Evolutionary conservation across 768 basidiomycete species (phyloP), one percentile per base, ranked within the genome.

Genomic region (Lactarius pseudohatsudake): DNA sequence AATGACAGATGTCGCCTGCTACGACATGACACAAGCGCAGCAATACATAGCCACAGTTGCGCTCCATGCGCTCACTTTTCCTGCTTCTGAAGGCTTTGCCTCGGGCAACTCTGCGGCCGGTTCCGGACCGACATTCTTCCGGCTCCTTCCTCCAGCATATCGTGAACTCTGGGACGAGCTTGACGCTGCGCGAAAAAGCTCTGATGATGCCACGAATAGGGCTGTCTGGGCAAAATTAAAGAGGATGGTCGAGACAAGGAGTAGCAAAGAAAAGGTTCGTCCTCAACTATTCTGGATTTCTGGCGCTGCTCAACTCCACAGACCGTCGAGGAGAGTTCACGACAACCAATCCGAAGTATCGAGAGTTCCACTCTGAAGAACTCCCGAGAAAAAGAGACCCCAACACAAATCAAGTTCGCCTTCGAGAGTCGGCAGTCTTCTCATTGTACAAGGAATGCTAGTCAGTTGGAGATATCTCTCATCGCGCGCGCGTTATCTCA

Each of bases 121-220:
- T 56, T 79, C 81, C 34, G 82, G 76, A 54, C 80, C 79, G 56
- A 88, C 91, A 0, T 91, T 88, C 70, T 91, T 92, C 76, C 82
- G 92, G 70, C 75, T 86, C 10, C 80, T 98, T n/a, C 94, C 96
- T 10, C 81, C 88, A 2, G 82, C 85, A 20, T 96, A 89, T 76
- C 84, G 94, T 68, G 91, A 94, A 75, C 79, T 99, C 20, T 99
- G 96, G 96, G 90, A 92, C 62, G 92, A 96, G 75, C 78, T 98
- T 18, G 94, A 95, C 72, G 74, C 70, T 4, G 77, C 79, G 32
- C 82, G 91, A 71, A 91, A 88, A 71, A 66, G 72, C 7, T 79
- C 79, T 38, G 87, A 90, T 63, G 87, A 93, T 66, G 74, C 73
- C 22, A 81, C 79, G 22, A 95, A 96, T 73, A 80, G 91, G 36